Evolutionary conservation across 768 basidiomycete species (phyloP).

Genomic region (Termitomyces sp.): DNA sequence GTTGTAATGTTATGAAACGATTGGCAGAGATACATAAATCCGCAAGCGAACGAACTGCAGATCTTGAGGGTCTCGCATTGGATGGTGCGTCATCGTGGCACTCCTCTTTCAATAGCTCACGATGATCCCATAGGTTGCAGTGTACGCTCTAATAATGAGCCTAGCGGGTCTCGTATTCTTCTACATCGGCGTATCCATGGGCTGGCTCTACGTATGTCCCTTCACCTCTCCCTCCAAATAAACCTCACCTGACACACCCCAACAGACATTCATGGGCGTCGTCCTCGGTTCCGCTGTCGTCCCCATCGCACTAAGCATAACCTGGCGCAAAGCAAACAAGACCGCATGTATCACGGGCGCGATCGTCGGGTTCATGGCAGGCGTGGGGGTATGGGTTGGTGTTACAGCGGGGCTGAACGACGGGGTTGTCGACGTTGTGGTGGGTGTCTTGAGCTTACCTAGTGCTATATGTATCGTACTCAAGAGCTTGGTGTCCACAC

Average conservation of each 20-base stretch:
- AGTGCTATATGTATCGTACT: too few species aligned
- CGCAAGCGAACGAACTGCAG: conserved; percentile 71
- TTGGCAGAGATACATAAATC: conserved; percentile 72
- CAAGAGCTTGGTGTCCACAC: not conserved
- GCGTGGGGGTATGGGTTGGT: conserved; percentile 82
- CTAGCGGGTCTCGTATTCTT: conserved; percentile 83
- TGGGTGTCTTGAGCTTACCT: conserved; percentile 26
- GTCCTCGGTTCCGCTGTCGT: conserved; percentile 83
- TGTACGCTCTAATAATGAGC: conserved; percentile 76
- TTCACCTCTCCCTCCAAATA: not conserved
- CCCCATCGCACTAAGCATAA: conserved; percentile 84
- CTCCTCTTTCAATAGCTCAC: not conserved
- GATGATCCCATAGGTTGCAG: conserved; percentile 43
- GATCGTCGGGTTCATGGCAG: conserved; percentile 63
- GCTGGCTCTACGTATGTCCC: conserved; percentile 80
- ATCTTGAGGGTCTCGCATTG: conserved; percentile 66
- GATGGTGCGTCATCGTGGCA: conserved; percentile 40
- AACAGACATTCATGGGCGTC: conserved; percentile 84
- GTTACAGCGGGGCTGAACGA: conserved; percentile 69
- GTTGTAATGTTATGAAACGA: not conserved
- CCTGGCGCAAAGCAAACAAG: conserved; percentile 85
- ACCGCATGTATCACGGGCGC: conserved; percentile 76
- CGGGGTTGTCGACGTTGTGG: conserved; percentile 67
- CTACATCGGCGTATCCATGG: conserved; percentile 91
- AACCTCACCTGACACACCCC: not conserved